These are phyloP conservation scores for Populus alba DNA, from an alignment of 345 rosid species.

Conservation along the genomic window DNA sequence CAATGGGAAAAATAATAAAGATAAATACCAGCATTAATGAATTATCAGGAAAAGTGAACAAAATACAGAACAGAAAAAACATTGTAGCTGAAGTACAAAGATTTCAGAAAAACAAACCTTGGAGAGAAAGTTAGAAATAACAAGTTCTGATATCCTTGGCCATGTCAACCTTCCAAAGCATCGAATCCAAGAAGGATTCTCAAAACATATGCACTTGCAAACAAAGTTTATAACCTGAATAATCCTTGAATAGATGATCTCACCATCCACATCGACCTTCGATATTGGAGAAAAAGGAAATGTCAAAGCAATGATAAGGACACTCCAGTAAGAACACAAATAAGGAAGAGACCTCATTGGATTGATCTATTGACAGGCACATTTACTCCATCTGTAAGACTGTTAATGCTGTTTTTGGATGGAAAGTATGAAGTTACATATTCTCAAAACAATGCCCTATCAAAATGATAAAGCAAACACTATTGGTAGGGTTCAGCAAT, in stretches of 20 bases:
- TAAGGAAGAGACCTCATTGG: not conserved
- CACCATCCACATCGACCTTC: constrained; percentile 55
- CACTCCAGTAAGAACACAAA: not conserved
- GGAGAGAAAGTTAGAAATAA: constrained; percentile 83
- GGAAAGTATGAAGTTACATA: not conserved
- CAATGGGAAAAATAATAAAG: not conserved
- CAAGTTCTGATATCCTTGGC: constrained; percentile 85
- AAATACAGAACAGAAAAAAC: not conserved
- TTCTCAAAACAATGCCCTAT: not conserved
- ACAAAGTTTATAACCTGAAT: constrained; percentile 63
- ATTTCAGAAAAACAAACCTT: constrained; percentile 49
- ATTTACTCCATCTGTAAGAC: not conserved
- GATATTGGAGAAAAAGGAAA: constrained; percentile 18
- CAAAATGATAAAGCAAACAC: not conserved
- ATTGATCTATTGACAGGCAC: not conserved
- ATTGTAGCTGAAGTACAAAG: not conserved
- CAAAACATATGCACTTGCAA: constrained; percentile 61
- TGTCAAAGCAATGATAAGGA: constrained; percentile 1
- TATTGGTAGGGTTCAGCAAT: not conserved
- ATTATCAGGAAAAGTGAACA: not conserved
- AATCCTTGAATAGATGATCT: constrained; percentile 56
- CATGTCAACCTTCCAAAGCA: constrained; percentile 92
- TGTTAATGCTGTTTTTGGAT: not conserved
- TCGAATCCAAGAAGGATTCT: constrained; percentile 66
- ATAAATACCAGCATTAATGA: not conserved